These are phyloP conservation scores for Ciborinia camelliae DNA, from an alignment of 2,329 filamentous ascomycete genomes.

Conservation along the genomic window DNA sequence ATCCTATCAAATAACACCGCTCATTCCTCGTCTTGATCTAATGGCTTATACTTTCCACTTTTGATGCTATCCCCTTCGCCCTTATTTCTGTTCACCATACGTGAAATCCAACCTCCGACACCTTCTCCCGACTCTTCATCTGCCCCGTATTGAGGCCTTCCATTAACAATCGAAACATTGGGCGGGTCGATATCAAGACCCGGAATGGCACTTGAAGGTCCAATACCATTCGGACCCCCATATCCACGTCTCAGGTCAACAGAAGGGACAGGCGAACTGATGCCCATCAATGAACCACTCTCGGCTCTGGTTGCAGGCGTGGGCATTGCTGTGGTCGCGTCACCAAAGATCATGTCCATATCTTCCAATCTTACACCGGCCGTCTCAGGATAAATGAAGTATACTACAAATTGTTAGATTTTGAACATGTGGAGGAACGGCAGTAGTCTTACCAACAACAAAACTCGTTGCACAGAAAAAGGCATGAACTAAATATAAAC, in stretches of 20 bases:
- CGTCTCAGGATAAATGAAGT: slow-evolving; percentile 96
- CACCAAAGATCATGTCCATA: slow-evolving; percentile 92
- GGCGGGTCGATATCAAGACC: slow-evolving; percentile 80
- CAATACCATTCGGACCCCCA: slow-evolving; percentile 40
- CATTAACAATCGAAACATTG: slow-evolving; percentile 51
- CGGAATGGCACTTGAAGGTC: slow-evolving; percentile 68
- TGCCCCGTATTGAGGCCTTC: slow-evolving; percentile 45
- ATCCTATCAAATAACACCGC: not conserved
- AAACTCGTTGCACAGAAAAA: slow-evolving; percentile 97
- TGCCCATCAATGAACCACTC: slow-evolving; percentile 75
- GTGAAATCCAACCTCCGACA: slow-evolving; percentile 66
- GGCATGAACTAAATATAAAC: slow-evolving; percentile 89
- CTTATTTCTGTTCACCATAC: slow-evolving; percentile 56
- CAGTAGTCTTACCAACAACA: slow-evolving; percentile 73
- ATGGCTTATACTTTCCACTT: slow-evolving; percentile 34
- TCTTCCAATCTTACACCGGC: slow-evolving; percentile 93
- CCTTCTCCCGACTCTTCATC: slow-evolving; percentile 46
- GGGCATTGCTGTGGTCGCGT: slow-evolving; percentile 77
- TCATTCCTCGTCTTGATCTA: slow-evolving; percentile 46
- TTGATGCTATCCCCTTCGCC: slow-evolving; percentile 36
- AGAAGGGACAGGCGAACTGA: slow-evolving; percentile 75
- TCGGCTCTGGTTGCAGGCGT: slow-evolving; percentile 78
- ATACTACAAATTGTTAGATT: slow-evolving; percentile 58
- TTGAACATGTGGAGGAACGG: not conserved
- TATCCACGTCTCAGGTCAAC: slow-evolving; percentile 63